Evolutionary conservation across 2,329 filamentous ascomycete species (phyloP).

Genomic region (Neodidymelliopsis sp.): DNA sequence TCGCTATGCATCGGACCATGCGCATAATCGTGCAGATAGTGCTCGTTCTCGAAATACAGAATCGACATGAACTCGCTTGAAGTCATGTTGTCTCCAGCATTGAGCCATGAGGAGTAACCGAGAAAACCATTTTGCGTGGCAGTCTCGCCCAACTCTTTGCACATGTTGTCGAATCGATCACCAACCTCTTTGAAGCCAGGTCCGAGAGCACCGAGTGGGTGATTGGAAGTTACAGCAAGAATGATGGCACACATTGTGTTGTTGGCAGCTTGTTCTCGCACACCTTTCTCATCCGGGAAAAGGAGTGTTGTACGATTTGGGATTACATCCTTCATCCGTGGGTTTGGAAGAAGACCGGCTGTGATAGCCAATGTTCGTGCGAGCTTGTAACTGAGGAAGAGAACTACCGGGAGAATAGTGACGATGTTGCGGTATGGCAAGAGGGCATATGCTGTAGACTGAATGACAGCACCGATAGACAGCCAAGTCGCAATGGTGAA

Average conservation of each 20-base stretch:
- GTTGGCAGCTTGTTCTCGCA: not conserved
- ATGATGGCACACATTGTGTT: slow-evolving; percentile 17
- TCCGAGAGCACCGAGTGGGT: slow-evolving; percentile 20
- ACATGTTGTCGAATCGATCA: slow-evolving; percentile 10
- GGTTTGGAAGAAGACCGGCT: not conserved
- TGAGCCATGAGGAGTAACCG: slow-evolving; percentile 12
- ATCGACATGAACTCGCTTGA: slow-evolving; percentile 16
- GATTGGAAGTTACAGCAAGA: slow-evolving; percentile 14
- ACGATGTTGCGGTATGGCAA: slow-evolving; percentile 21
- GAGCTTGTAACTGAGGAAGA: slow-evolving; percentile 16
- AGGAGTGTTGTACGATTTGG: slow-evolving; percentile 2
- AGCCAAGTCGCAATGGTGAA: slow-evolving; percentile 16
- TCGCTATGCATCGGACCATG: slow-evolving; percentile 15
- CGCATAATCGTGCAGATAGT: slow-evolving; percentile 16
- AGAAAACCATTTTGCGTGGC: slow-evolving; percentile 11
- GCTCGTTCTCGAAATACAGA: slow-evolving; percentile 21
- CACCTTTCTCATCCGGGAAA: slow-evolving; percentile 13
- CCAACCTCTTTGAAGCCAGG: slow-evolving; percentile 17
- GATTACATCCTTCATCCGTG: slow-evolving; percentile 8
- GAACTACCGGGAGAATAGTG: slow-evolving; percentile 13
- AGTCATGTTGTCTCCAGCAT: slow-evolving; percentile 4
- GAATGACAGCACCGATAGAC: slow-evolving; percentile 13
- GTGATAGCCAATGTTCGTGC: slow-evolving; percentile 1
- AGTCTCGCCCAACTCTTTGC: not conserved
- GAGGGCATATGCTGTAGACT: slow-evolving; percentile 10